Base-by-base conservation (phyloP, 2,329 filamentous ascomycete species). In the Aspergillus niger region DNA sequence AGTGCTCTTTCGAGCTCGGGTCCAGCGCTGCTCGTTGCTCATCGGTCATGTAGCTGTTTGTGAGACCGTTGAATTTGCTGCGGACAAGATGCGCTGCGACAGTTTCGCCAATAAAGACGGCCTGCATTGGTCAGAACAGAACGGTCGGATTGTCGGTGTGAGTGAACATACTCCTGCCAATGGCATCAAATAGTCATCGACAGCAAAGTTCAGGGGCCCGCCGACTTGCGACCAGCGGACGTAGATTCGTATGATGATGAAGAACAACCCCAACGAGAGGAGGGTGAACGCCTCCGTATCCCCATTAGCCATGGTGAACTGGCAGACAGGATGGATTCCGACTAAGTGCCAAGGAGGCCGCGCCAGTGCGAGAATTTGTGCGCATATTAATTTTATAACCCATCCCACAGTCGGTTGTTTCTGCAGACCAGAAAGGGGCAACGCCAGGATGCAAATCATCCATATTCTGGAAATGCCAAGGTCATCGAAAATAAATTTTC, bases 131-230 rank as follows among this genome's bases (percentile, higher is more conserved):
- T 39, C 0, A 47, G 49, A 28, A 26, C 30, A 15, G 10, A 20
- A 22, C n/a, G 17, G 54, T 63, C 11, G 28, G 60, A 55, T 10
- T 52, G 5, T 20, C 17, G 2, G 10, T 49, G 5, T 13, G 53
- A 22, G 26, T 4, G 7, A 3, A 63, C 80, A 64, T 69, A 85
- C 81, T 53, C 78, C 77, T 3, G 80, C 83, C 8, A 83, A n/a
- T 43, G 81, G 72, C 70, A 85, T 84, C 24, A 87, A 66, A 62
- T 83, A 86, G 60, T 88, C 85, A 67, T 87, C 85, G 1, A 79
- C 75, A 64, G 78, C 76, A 51, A 86, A 78, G 8, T 77, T 74
- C 50, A 70, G 69, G 55, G 80, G 72, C 3, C 22, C 24, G 22
- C 84, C 83, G 2, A 81, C 79, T 7, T 64, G 48, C 26, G 57